Evolutionary conservation across 2,329 filamentous ascomycete genomes (phyloP).

Genomic region (Arthrobotrys pseudoclavata): DNA sequence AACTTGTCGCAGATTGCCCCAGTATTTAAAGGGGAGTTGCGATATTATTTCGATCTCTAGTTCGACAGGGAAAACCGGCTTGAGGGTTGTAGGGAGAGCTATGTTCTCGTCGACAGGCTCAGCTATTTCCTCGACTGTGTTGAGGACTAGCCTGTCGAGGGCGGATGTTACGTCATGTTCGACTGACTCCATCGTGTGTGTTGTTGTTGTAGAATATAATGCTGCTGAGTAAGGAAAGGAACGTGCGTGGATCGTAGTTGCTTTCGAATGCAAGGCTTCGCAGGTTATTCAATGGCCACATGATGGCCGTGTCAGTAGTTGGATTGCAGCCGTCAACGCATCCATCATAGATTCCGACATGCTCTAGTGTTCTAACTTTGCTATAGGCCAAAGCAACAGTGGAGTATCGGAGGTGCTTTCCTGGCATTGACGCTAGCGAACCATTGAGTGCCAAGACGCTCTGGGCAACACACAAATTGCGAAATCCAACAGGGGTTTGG

Average conservation of each 20-base stretch:
- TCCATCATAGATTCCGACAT: too few relatives aligned
- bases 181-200: neutral
- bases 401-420: too few relatives aligned
- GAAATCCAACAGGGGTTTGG: too few relatives aligned
- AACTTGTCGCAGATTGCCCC: constrained; percentile 3
- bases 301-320: neutral
- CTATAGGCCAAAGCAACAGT: too few relatives aligned
- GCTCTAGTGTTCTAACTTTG: too few relatives aligned
- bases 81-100: neutral
- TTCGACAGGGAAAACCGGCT: constrained; percentile 14
- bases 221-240: neutral
- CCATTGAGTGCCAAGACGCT: too few relatives aligned
- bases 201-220: neutral
- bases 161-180: too few relatives aligned
- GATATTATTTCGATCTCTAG: constrained; percentile 36
- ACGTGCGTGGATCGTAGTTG: neutral
- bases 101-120: neutral
- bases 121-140: neutral
- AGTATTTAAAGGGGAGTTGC: constrained; percentile 20
- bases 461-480: too few relatives aligned
- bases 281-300: neutral
- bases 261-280: neutral
- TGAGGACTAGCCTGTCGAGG: too few relatives aligned
- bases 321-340: too few relatives aligned
- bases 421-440: too few relatives aligned